These are phyloP conservation scores for Colletotrichum viniferum DNA, from an alignment of 2,329 filamentous ascomycete genomes.

Conservation along the genomic window DNA sequence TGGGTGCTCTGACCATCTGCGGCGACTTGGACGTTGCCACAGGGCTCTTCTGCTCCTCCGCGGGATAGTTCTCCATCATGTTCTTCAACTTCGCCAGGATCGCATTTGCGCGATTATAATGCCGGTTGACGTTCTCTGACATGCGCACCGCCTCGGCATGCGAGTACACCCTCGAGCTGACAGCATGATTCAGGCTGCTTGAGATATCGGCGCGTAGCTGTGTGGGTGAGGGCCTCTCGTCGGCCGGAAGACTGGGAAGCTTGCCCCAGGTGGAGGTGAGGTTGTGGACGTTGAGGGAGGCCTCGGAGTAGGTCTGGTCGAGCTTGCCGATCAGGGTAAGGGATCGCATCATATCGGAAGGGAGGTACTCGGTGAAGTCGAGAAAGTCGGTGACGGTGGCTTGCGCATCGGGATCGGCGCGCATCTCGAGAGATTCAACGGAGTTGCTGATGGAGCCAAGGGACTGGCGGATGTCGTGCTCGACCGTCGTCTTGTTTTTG, in stretches of 20 bases:
- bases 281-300: constrained; percentile 59
- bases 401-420: constrained; percentile 69
- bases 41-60: constrained; percentile 57
- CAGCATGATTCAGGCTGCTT: constrained; percentile 55
- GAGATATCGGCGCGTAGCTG: constrained; percentile 66
- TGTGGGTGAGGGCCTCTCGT: constrained; percentile 52
- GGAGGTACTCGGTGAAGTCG: constrained; percentile 73
- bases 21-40: constrained; percentile 57
- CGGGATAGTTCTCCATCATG: constrained; percentile 65
- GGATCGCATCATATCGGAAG: constrained; percentile 69
- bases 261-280: constrained; percentile 62
- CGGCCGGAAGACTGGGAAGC: constrained; percentile 52
- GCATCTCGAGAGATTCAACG: constrained; percentile 52
- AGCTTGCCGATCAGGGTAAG: constrained; percentile 69
- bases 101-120: constrained; percentile 64
- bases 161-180: constrained; percentile 61
- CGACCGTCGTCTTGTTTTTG: constrained; percentile 34
- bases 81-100: constrained; percentile 63
- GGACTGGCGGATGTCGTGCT: constrained; percentile 28
- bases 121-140: constrained; percentile 66
- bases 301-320: constrained; percentile 61
- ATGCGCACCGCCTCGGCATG: constrained; percentile 68
- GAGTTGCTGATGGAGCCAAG: constrained; percentile 38
- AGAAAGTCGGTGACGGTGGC: constrained; percentile 74
- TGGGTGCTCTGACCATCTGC: constrained; percentile 52